These are phyloP conservation scores for Pleurotus giganteus DNA, from an alignment of 768 basidiomycete species.

Conservation along the genomic window DNA sequence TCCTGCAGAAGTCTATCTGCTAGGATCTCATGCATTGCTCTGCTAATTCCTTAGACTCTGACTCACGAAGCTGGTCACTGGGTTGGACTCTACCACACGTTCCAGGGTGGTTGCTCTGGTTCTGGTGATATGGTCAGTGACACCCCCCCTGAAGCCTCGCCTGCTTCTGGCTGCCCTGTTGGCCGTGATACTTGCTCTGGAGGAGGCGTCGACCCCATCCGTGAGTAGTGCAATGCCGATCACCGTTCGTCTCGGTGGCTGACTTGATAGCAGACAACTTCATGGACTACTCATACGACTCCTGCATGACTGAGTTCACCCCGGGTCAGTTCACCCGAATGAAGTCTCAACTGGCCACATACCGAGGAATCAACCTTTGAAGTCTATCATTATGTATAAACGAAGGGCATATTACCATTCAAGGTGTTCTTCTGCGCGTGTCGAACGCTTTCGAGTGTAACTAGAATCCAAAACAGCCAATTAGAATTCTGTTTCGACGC, in stretches of 20 bases:
- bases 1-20: conserved; percentile 7
- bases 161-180: conserved; percentile 40
- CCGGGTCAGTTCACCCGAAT: conserved; percentile 41
- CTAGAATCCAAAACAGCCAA: too few relatives aligned
- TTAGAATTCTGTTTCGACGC: too few relatives aligned
- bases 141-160: conserved; percentile 43
- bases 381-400: neutral
- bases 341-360: conserved; percentile 40
- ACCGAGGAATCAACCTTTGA: conserved; percentile 34
- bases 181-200: conserved; percentile 34
- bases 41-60: conserved; percentile 30
- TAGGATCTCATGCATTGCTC: conserved; percentile 18
- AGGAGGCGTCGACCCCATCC: conserved; percentile 45
- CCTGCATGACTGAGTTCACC: conserved; percentile 51
- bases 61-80: conserved; percentile 64
- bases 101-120: conserved; percentile 46
- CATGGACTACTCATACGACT: conserved; percentile 53
- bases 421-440: too few relatives aligned
- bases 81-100: conserved; percentile 59
- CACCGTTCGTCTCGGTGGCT: neutral
- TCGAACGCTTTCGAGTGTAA: too few relatives aligned
- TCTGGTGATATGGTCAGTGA: conserved; percentile 43
- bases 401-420: too few relatives aligned
- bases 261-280: conserved; percentile 35
- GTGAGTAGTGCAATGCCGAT: conserved; percentile 20